These are phyloP conservation scores for Sphagnum tenellum DNA, from an alignment of 225 moss, liverwort and hornwort genomes.

Conservation along the genomic window DNA sequence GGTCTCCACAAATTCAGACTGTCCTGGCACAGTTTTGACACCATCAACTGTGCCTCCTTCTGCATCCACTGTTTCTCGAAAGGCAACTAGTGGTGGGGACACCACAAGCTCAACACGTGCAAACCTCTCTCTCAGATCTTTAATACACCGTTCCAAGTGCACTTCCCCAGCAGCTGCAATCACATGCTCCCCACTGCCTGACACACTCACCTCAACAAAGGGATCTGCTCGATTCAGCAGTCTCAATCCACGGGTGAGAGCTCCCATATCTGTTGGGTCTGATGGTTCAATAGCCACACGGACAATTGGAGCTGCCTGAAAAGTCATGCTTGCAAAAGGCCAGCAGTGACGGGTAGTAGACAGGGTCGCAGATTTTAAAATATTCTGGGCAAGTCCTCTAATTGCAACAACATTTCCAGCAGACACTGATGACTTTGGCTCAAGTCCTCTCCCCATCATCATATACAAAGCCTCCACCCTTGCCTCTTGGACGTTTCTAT, in stretches of 20 bases:
- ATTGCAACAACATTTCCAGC: constrained; percentile 92
- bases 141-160: constrained; percentile 91
- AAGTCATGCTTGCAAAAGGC: constrained; percentile 97
- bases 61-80: constrained; percentile 84
- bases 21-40: constrained; percentile 22
- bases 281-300: constrained; percentile 94
- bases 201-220: constrained; percentile 96
- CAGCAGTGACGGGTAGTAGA: constrained; percentile 63
- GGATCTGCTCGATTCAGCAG: constrained; percentile 92
- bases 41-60: constrained; percentile 30
- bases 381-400: constrained; percentile 83
- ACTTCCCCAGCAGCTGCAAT: constrained; percentile 97
- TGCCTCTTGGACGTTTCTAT: constrained; percentile 65
- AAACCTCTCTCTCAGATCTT: constrained; percentile 90
- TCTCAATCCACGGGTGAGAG: constrained; percentile 72
- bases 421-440: constrained; percentile 57
- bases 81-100: constrained; percentile 87
- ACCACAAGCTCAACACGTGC: constrained; percentile 77
- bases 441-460: constrained; percentile 98
- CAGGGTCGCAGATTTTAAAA: constrained; percentile 85
- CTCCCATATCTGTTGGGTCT: constrained; percentile 87
- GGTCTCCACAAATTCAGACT: constrained; percentile 37
- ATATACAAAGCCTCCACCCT: constrained; percentile 77
- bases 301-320: constrained; percentile 95
- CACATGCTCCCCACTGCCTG: constrained; percentile 91